Percentiles rank a stretch among this genome's conserved stretches.
Evolutionary conservation across 2,329 filamentous ascomycete genomes (phyloP).

Genomic region (Aphanocladium album): DNA sequence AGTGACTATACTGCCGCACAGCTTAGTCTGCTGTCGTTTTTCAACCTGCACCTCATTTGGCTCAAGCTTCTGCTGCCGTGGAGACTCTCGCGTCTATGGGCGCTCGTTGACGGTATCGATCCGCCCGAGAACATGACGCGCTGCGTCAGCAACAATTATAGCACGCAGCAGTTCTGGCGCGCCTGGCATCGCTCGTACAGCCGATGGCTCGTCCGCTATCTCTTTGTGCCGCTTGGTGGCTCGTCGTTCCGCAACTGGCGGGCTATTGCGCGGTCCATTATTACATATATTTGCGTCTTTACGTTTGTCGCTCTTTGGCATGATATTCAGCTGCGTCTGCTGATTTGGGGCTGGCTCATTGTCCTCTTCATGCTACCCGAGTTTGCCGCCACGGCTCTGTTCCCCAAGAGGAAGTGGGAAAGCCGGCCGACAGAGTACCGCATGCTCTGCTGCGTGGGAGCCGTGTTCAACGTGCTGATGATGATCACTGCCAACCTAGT

Average conservation of each 20-base stretch:
- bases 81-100: constrained; percentile 98
- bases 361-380: constrained; percentile 93
- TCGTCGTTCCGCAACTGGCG: constrained; percentile 43
- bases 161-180: constrained; percentile 87
- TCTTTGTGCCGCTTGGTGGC: constrained; percentile 89
- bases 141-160: constrained; percentile 94
- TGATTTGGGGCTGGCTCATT: constrained; percentile 97
- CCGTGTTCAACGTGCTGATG: constrained; percentile 80
- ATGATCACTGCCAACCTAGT: constrained; percentile 96
- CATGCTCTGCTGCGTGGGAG: constrained; percentile 73
- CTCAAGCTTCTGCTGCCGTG: constrained; percentile 93
- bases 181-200: constrained; percentile 95
- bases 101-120: constrained; percentile 83
- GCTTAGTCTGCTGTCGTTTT: constrained; percentile 84
- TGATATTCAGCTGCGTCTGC: constrained; percentile 82
- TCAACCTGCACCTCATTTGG: constrained; percentile 97
- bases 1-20: constrained; percentile 78
- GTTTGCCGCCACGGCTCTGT: constrained; percentile 63
- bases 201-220: constrained; percentile 88
- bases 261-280: constrained; percentile 52
- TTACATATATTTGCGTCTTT: constrained; percentile 81
- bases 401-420: constrained; percentile 70
- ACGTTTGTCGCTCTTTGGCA: constrained; percentile 98
- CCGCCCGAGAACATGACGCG: constrained; percentile 98
- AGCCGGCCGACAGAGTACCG: constrained; percentile 67